These are phyloP conservation scores for Chlorella sorokiniana DNA, from an alignment of 139 green algal species.

Conservation along the genomic window DNA sequence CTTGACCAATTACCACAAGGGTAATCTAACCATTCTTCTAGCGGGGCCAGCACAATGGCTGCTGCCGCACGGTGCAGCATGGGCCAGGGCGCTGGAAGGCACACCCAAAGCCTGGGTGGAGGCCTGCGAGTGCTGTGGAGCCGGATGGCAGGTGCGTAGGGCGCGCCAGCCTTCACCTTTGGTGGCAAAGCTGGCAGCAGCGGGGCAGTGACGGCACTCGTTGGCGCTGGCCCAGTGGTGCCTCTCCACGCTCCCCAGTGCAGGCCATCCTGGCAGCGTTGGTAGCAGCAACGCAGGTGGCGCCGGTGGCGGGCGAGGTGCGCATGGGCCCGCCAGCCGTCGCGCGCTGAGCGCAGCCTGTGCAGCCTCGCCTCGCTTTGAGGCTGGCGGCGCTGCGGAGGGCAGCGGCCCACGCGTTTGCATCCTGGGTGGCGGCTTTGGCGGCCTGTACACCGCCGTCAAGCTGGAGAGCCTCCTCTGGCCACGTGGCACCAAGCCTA, in stretches of 20 bases:
- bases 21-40: background rate
- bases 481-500: slow-evolving; percentile 81
- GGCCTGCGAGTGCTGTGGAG: background rate
- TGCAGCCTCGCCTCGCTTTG: background rate
- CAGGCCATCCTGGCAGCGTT: background rate
- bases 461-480: slow-evolving; percentile 89
- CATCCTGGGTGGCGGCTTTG: slow-evolving; percentile 97
- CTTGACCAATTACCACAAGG: no score
- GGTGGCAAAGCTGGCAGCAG: background rate
- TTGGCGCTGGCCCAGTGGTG: no score
- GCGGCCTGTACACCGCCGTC: slow-evolving; percentile 96
- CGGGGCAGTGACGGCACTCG: no score
- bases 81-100: background rate
- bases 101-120: background rate
- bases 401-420: slow-evolving; percentile 74
- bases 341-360: background rate
- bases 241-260: background rate
- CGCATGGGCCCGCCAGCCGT: background rate
- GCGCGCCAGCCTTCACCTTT: background rate
- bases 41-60: background rate
- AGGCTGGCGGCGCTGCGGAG: background rate
- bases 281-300: background rate
- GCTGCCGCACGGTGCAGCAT: background rate
- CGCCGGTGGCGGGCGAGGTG: background rate
- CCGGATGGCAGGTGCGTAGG: slow-evolving; percentile 6